Evolutionary conservation across 2,329 filamentous ascomycete genomes (phyloP), one percentile per base, ranked within the genome.

Genomic region (Dothiorella sarmentorum): DNA sequence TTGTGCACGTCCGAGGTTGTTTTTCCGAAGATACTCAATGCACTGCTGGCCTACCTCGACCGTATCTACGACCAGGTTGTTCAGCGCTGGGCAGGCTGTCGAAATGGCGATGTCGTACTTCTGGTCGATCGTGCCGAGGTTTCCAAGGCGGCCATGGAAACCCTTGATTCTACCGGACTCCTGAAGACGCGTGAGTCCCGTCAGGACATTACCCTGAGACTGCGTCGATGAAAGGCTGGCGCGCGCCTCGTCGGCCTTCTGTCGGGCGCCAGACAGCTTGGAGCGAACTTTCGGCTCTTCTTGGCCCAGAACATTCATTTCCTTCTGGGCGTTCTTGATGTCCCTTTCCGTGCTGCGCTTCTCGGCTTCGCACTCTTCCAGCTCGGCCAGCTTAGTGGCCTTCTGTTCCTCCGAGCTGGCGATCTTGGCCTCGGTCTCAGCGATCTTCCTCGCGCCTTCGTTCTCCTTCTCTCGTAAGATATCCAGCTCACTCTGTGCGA

Each of bases 81-180:
- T 91, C 9, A 99, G 83, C 2, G 89, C 83, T 44, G 90, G 87
- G 65, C 94, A 97, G 10, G 94, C 95, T 0, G 94, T 99, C 0
- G 95, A 99, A 61, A 99, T 96, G n/a, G 94, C 94, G 42, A 99
- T 85, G 68, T 99, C 94, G 72, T 96, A 99, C 74, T 90, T 90
- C 70, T 90, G 82, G 67, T 99, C 92, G 64, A 99, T 99, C 0
- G 90, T 87, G 42, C 94, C 94, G 1, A 99, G 83, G 66, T 97
- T 97, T 9, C 94, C 95, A 3, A 99, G 85, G 29, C 94, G 87
- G 24, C 94, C 94, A 68, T 99, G 91, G 75, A 99, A 99, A 2
- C 95, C 94, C 68, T 97, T 92, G 63, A 99, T 96, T 71, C 94
- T 89, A 11, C 94, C 94, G 20, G 94, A 97, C 69, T 97, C 94